Conservation (phyloP, 352 stramenopile species). For the Hyaloperonospora brassicae region DNA sequence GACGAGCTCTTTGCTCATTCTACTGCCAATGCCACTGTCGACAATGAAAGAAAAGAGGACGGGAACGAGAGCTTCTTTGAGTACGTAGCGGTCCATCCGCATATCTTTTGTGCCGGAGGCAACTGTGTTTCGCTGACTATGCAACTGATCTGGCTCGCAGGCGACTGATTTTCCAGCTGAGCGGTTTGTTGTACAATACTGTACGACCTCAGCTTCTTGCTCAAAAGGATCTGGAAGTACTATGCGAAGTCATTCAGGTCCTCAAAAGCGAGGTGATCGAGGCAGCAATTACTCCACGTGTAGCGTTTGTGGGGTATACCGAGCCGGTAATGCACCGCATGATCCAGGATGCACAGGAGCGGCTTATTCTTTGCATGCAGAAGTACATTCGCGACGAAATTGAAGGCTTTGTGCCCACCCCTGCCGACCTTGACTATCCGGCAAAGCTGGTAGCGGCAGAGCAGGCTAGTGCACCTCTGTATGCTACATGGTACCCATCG, state of each 20-base stretch:
- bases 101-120: neutral
- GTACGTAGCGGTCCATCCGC: constrained; percentile 25
- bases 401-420: constrained; percentile 53
- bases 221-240: constrained; percentile 65
- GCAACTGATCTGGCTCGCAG: constrained; percentile 16
- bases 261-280: constrained; percentile 74
- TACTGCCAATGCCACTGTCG: constrained; percentile 1
- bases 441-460: constrained; percentile 43
- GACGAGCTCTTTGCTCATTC: constrained; percentile 49
- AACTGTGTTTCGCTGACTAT: neutral
- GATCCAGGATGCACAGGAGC: constrained; percentile 78
- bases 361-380: constrained; percentile 75
- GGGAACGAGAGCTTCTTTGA: constrained; percentile 57
- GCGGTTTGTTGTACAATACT: constrained; percentile 61
- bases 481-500: constrained; percentile 78
- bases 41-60: constrained; percentile 30
- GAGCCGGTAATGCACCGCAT: constrained; percentile 78
- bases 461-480: constrained; percentile 33
- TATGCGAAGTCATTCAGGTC: constrained; percentile 77
- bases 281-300: constrained; percentile 48
- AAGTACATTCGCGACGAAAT: constrained; percentile 83
- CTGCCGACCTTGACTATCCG: constrained; percentile 61
- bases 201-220: constrained; percentile 56
- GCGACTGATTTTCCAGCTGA: constrained; percentile 70
- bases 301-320: constrained; percentile 38